phyloP scores from a whole-genome alignment of 148 eudicot genomes.

The Chenopodium quinoa region DNA sequence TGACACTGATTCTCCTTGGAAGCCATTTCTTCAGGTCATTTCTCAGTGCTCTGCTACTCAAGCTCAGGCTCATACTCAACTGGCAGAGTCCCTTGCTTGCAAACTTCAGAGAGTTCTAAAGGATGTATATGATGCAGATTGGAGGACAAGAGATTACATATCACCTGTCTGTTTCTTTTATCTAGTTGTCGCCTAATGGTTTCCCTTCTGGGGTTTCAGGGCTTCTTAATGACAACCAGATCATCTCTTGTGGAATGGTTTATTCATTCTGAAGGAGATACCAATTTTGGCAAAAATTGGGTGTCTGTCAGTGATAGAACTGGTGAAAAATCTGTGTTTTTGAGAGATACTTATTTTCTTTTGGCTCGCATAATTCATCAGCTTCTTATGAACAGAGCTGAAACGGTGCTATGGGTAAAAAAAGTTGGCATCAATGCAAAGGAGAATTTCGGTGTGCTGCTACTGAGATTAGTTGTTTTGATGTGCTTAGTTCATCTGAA shows the following conservation, averaged over 20 bases:
- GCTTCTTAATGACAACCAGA: slow-evolving; percentile 17
- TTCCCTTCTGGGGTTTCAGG: slow-evolving; percentile 23
- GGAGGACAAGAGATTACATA: slow-evolving; percentile 30
- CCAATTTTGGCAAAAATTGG: background rate
- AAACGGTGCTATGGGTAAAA: slow-evolving; percentile 21
- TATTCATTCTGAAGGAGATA: slow-evolving; percentile 26
- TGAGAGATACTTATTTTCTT: slow-evolving; percentile 17
- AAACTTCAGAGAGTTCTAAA: slow-evolving; percentile 15
- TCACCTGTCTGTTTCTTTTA: slow-evolving; percentile 30
- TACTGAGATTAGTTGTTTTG: slow-evolving; percentile 29
- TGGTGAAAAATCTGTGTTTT: background rate
- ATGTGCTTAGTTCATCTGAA: slow-evolving; percentile 31
- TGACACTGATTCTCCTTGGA: slow-evolving; percentile 29
- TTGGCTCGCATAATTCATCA: slow-evolving; percentile 17
- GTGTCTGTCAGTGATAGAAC: background rate
- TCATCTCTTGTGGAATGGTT: slow-evolving; percentile 37
- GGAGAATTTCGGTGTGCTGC: slow-evolving; percentile 21
- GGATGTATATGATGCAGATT: slow-evolving; percentile 23
- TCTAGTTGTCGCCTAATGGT: slow-evolving; percentile 31
- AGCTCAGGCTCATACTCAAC: background rate
- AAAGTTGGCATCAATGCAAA: slow-evolving; percentile 13
- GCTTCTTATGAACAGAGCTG: slow-evolving; percentile 19
- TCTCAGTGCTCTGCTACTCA: background rate
- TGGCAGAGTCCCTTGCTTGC: slow-evolving; percentile 16
- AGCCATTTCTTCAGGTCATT: slow-evolving; percentile 25